Percentiles rank a stretch among this genome's conserved stretches.
Evolutionary conservation across 495 filamentous ascomycete genomes (phyloP).

Genomic region (Xylaria acuta): DNA sequence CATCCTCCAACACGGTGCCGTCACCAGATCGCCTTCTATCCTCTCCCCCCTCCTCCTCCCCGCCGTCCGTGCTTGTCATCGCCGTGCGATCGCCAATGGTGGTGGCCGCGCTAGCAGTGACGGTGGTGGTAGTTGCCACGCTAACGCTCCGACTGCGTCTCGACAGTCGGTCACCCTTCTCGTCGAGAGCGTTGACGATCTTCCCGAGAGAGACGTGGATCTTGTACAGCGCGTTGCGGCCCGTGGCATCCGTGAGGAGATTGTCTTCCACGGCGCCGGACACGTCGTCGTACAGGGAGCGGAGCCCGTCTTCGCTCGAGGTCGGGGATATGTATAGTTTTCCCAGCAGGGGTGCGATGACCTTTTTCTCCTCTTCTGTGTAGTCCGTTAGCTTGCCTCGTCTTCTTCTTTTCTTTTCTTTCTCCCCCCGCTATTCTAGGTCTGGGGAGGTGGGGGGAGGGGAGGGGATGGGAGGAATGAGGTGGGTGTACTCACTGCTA

Average conservation of each 20-base stretch:
- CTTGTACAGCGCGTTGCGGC: slow-evolving; percentile 79
- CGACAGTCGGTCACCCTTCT: slow-evolving; percentile 39
- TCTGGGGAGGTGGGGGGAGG: neutral
- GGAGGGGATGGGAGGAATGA: slow-evolving; percentile 21
- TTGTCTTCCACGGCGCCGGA: slow-evolving; percentile 73
- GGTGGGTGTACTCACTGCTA: slow-evolving; percentile 61
- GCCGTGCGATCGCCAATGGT: slow-evolving; percentile 7
- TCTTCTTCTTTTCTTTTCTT: slow-evolving; percentile 34
- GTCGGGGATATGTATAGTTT: slow-evolving; percentile 80
- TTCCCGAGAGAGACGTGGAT: slow-evolving; percentile 71
- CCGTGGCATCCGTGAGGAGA: slow-evolving; percentile 70
- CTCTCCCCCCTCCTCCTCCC: neutral
- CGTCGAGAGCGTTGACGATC: slow-evolving; percentile 62
- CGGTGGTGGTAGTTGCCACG: slow-evolving; percentile 24
- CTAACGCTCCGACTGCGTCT: slow-evolving; percentile 45
- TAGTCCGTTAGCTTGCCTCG: slow-evolving; percentile 40
- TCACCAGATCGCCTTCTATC: neutral
- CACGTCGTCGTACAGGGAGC: slow-evolving; percentile 60
- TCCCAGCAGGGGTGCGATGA: slow-evolving; percentile 74
- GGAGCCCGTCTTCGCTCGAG: slow-evolving; percentile 56
- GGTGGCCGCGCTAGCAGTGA: neutral
- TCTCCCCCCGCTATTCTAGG: neutral
- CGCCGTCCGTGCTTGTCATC: neutral
- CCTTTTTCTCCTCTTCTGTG: slow-evolving; percentile 83
- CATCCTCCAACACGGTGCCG: slow-evolving; percentile 19